Evolutionary conservation across 1,284 basidiomycete species (phyloP), one percentile per base, ranked within the genome.

Genomic region (Mycena sp.): DNA sequence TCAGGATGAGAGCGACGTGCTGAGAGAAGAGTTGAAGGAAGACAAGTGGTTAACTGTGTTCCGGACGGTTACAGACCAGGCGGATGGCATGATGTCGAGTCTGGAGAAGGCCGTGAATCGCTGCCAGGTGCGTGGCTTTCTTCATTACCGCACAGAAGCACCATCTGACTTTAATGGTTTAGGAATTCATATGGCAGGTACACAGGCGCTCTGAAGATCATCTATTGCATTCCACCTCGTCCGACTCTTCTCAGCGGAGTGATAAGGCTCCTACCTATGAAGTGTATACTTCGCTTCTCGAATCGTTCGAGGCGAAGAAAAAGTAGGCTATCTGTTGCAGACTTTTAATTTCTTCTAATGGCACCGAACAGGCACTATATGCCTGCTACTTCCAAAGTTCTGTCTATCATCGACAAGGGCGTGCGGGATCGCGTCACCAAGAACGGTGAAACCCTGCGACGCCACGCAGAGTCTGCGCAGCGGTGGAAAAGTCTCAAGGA

Each of bases 1-100:
- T 3, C 91, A 94, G 78, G 88, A 90, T 61, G 95, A 97, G 76
- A 94, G 92, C 67, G 93, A 95, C 34, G 89, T 92, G 55, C 82
- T 98, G 71, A 86, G 93, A 74, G 94, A 95, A 78, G 97, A 99
- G 80, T 85, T 98, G 72, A 95, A 95, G 81, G 97, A 98, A 81
- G 96, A 98, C 81, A 96, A 96, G 78, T 98, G 96, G 93, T 86
- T 98, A 77, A 93, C 93, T 11, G 93, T 98, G n/a, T 98, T 98
- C 81, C 88, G 95, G 74, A 96, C 95, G 48, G 96, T 96, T 55
- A 93, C 93, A 16, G 92, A 95, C 73, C 96, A 98, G 81, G 96
- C 96, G 44, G 94, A 97, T 78, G 95, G 94, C 38, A 97, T 99
- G 96, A 97, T 99, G 95, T 90, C 92, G 38, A 96, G 95, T 77